A percentile compares a stretch with the other conserved stretches of the same genome.
These are phyloP conservation scores for Lasiodiplodia sp. DNA, from an alignment of 2,329 filamentous ascomycete genomes.

Conservation along the genomic window DNA sequence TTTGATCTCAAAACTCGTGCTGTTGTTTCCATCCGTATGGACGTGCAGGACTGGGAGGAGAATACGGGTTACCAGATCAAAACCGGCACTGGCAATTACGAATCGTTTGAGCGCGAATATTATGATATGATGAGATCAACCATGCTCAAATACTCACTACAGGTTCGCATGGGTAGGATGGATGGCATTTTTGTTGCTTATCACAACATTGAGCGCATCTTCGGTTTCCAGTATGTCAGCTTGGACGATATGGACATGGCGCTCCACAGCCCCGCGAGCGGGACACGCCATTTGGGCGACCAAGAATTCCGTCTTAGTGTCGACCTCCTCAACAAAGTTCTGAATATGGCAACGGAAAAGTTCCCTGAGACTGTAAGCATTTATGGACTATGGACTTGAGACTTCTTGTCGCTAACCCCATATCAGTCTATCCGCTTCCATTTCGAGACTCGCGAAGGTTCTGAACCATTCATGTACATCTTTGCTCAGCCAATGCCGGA, in stretches of 20 bases:
- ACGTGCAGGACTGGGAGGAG: slow-evolving; percentile 72
- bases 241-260: slow-evolving; percentile 87
- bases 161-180: slow-evolving; percentile 97
- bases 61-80: slow-evolving; percentile 89
- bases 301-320: slow-evolving; percentile 86
- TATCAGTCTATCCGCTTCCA: slow-evolving; percentile 74
- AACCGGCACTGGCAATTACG: slow-evolving; percentile 75
- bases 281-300: slow-evolving; percentile 67
- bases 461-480: slow-evolving; percentile 79
- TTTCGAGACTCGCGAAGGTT: slow-evolving; percentile 74
- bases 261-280: slow-evolving; percentile 70
- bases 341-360: slow-evolving; percentile 75
- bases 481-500: slow-evolving; percentile 85
- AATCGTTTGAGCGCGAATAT: slow-evolving; percentile 95
- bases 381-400: not conserved
- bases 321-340: slow-evolving; percentile 76
- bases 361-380: slow-evolving; percentile 70
- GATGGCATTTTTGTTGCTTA: slow-evolving; percentile 97
- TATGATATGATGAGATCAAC: slow-evolving; percentile 96
- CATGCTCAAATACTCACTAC: slow-evolving; percentile 95
- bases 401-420: slow-evolving; percentile 30
- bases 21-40: slow-evolving; percentile 91
- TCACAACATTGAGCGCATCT: slow-evolving; percentile 94
- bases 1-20: slow-evolving; percentile 97
- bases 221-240: slow-evolving; percentile 95